Percentiles rank a stretch among this genome's conserved stretches.
Evolutionary conservation across 179 eudicot species (phyloP).

Genomic region (Camellia oleifera): DNA sequence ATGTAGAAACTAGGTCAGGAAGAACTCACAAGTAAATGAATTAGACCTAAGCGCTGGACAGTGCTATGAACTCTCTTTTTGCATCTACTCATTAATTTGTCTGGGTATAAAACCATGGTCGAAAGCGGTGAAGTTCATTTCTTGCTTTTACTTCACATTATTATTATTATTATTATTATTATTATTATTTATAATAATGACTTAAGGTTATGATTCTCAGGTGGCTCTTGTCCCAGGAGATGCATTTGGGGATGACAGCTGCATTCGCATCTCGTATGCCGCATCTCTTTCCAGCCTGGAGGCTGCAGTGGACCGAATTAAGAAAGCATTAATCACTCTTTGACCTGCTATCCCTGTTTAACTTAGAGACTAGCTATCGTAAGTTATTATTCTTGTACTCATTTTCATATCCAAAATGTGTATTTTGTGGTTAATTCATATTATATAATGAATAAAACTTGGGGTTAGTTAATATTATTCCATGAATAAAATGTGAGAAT

Average conservation of each 20-base stretch:
- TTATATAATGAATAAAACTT: neutral
- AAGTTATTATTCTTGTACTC: neutral
- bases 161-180: neutral
- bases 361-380: neutral
- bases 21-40: neutral
- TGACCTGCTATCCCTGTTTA: slow-evolving; percentile 44
- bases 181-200: neutral
- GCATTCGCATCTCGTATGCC: slow-evolving; percentile 85
- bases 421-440: neutral
- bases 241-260: slow-evolving; percentile 86
- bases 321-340: slow-evolving; percentile 47
- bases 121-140: neutral
- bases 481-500: no score
- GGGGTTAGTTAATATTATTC: no score
- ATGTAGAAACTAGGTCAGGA: neutral
- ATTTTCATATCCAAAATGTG: neutral
- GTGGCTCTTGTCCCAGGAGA: slow-evolving; percentile 87
- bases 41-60: neutral
- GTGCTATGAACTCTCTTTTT: neutral
- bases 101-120: neutral
- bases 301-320: slow-evolving; percentile 62
- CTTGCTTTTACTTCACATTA: neutral
- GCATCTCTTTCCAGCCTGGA: slow-evolving; percentile 55
- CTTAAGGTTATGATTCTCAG: slow-evolving; percentile 31
- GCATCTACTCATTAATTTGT: neutral